Evolutionary conservation across 345 rosid genomes (phyloP).

Genomic region (Erodium maritimum): DNA sequence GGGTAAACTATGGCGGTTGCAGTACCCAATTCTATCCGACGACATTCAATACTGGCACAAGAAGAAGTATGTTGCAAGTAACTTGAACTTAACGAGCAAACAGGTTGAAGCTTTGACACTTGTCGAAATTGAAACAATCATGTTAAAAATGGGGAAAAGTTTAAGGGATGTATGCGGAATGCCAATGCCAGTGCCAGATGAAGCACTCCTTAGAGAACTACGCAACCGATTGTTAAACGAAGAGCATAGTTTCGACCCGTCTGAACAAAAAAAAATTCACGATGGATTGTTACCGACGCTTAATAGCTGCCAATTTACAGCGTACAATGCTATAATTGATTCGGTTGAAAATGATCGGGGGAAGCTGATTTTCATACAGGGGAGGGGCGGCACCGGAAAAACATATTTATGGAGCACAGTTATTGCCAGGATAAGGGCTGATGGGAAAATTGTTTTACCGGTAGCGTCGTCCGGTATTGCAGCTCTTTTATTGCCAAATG

Average conservation of each 20-base stretch:
- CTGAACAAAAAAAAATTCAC: no score
- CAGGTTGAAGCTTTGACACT: neutral
- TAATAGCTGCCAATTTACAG: no score
- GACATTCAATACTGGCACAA: neutral
- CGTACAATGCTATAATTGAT: no score
- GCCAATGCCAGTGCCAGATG: neutral
- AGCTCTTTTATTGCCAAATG: neutral
- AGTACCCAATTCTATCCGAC: neutral
- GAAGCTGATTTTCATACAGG: neutral
- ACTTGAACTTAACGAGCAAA: neutral
- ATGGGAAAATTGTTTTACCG: neutral
- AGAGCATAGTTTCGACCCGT: neutral
- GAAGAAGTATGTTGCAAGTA: no score
- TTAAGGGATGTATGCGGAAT: neutral
- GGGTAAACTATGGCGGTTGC: neutral
- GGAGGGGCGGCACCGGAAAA: neutral
- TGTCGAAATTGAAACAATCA: neutral
- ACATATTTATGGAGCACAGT: conserved; percentile 3
- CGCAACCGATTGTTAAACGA: neutral
- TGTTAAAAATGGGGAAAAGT: neutral
- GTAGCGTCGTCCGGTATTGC: conserved; percentile 1
- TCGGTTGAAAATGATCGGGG: no score
- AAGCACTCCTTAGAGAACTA: neutral
- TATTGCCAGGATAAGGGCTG: neutral
- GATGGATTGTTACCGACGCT: no score